These are phyloP conservation scores for Buddleja alternifolia DNA, from an alignment of 257 asterid genomes.

Conservation along the genomic window DNA sequence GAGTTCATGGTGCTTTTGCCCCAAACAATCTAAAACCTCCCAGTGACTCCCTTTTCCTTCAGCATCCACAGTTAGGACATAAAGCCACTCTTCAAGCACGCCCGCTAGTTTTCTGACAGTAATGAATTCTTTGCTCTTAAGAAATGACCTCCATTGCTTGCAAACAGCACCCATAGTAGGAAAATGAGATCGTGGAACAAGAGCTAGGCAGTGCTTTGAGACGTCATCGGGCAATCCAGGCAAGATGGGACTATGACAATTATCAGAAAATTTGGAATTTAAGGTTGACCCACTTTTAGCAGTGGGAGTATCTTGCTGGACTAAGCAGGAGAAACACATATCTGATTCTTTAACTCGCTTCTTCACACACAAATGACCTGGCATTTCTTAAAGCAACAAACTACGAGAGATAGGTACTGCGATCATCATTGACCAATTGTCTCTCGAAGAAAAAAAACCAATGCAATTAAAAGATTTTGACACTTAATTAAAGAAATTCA, in stretches of 20 bases:
- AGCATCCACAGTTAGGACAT: conserved; percentile 56
- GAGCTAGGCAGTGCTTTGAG: conserved; percentile 79
- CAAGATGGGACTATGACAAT: conserved; percentile 47
- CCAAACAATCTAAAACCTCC: conserved; percentile 78
- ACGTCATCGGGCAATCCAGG: conserved; percentile 92
- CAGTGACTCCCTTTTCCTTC: conserved; percentile 71
- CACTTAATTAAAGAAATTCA: conserved; percentile 54
- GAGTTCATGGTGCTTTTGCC: conserved; percentile 52
- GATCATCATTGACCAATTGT: background rate
- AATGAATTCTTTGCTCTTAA: conserved; percentile 68
- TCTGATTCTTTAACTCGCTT: conserved; percentile 43
- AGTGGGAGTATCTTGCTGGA: conserved; percentile 33
- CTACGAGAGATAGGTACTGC: no score
- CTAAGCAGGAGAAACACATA: conserved; percentile 45
- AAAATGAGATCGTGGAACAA: conserved; percentile 70
- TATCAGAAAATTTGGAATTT: conserved; percentile 39
- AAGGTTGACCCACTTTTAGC: conserved; percentile 36
- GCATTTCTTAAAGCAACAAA: conserved; percentile 34
- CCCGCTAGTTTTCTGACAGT: conserved; percentile 76
- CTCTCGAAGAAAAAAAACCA: conserved; percentile 9
- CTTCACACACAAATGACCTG: conserved; percentile 42
- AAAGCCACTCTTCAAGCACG: conserved; percentile 85
- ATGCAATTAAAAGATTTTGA: conserved; percentile 22
- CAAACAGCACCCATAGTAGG: conserved; percentile 78
- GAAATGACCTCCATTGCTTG: conserved; percentile 77